Conservation (phyloP, 805 yeast genomes). For the Starmerella geochares region DNA sequence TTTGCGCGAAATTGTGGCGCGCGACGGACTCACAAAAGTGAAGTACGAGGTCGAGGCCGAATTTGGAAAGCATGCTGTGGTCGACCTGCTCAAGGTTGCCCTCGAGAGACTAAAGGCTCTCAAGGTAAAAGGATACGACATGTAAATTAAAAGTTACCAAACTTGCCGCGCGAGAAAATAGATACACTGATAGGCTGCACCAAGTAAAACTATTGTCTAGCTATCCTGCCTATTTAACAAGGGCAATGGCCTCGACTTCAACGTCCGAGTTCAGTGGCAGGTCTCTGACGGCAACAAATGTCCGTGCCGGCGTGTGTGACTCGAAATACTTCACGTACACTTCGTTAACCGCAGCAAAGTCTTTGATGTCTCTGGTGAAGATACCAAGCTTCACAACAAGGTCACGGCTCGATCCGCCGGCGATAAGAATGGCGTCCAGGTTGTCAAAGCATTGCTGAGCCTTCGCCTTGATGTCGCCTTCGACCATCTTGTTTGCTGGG, state of each 20-base stretch:
- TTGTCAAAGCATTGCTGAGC: slow-evolving; percentile 36
- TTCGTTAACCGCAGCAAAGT: slow-evolving; percentile 74
- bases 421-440: slow-evolving; percentile 56
- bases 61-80: slow-evolving; percentile 28
- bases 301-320: slow-evolving; percentile 68
- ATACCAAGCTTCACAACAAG: slow-evolving; percentile 80
- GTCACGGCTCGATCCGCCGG: slow-evolving; percentile 72
- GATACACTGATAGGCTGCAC: background rate
- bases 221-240: background rate
- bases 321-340: slow-evolving; percentile 51
- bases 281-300: slow-evolving; percentile 89
- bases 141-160: slow-evolving; percentile 8
- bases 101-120: slow-evolving; percentile 25
- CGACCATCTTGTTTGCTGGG: slow-evolving; percentile 63
- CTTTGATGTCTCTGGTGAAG: slow-evolving; percentile 81
- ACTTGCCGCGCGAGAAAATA: background rate
- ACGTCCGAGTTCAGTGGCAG: slow-evolving; percentile 79
- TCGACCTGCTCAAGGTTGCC: slow-evolving; percentile 26
- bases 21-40: slow-evolving; percentile 70
- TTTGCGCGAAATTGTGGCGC: slow-evolving; percentile 51
- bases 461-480: slow-evolving; percentile 51
- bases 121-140: slow-evolving; percentile 25
- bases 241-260: slow-evolving; percentile 89
- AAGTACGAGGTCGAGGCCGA: slow-evolving; percentile 35
- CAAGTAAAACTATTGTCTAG: background rate